Conservation (phyloP, 129 eudicot species). For the Artemisia tridentata region DNA sequence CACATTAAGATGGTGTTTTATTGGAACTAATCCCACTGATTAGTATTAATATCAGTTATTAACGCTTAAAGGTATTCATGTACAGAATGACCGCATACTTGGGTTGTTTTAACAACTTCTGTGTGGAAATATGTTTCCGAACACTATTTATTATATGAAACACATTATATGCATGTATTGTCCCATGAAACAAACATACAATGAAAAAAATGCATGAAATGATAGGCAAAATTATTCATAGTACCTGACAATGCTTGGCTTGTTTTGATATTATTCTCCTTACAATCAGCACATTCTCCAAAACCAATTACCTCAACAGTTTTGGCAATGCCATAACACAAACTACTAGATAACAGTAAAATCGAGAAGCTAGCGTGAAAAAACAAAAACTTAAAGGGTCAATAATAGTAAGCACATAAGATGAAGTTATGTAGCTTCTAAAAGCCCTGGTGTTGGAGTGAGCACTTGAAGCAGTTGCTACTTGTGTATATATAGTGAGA, state of each 20-base stretch:
- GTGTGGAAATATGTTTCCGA: background rate
- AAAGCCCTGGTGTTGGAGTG: conserved; percentile 24
- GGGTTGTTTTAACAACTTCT: background rate
- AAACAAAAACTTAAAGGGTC: conserved; percentile 21
- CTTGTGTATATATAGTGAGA: conserved; percentile 35
- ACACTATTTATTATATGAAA: background rate
- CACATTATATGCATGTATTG: too few relatives aligned
- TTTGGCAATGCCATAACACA: conserved; percentile 40
- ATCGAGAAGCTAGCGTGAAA: background rate
- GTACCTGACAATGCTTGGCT: conserved; percentile 78
- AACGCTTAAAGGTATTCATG: too few relatives aligned
- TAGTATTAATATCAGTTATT: too few relatives aligned
- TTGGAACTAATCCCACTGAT: too few relatives aligned
- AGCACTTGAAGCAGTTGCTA: conserved; percentile 21
- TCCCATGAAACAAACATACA: too few relatives aligned
- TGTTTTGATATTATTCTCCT: conserved; percentile 58
- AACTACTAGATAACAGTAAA: conserved; percentile 38
- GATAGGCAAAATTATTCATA: background rate
- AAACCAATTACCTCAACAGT: conserved; percentile 68
- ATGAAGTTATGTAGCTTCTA: conserved; percentile 13
- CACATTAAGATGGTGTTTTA: too few relatives aligned
- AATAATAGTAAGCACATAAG: conserved; percentile 21
- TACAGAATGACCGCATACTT: background rate
- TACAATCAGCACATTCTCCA: conserved; percentile 84
- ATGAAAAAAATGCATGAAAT: background rate